These are phyloP conservation scores for Boletellus ananiceps DNA, from an alignment of 768 basidiomycete genomes.

Conservation along the genomic window DNA sequence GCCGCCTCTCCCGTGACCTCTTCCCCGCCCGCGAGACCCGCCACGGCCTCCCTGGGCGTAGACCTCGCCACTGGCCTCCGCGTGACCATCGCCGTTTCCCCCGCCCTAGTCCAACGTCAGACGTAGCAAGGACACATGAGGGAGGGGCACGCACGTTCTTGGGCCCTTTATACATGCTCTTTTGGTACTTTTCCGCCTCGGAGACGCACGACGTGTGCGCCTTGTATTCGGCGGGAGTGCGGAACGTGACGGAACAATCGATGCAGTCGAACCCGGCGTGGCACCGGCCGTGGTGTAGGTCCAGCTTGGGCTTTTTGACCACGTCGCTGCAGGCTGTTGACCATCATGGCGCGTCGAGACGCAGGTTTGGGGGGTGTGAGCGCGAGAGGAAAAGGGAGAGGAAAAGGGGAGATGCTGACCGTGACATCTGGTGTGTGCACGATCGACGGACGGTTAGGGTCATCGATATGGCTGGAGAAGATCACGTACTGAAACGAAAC, in stretches of 20 bases:
- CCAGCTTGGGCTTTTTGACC: conserved; percentile 91
- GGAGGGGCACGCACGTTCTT: conserved; percentile 37
- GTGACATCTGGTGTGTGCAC: conserved; percentile 56
- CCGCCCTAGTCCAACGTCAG: conserved; percentile 4
- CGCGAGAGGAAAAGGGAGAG: no score
- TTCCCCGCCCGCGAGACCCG: conserved; percentile 1
- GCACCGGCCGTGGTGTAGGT: conserved; percentile 65
- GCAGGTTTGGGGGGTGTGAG: background rate
- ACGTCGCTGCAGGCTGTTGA: conserved; percentile 71
- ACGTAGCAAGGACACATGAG: background rate
- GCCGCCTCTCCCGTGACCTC: conserved; percentile 34
- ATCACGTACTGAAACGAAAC: conserved; percentile 67
- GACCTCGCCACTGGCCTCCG: conserved; percentile 16
- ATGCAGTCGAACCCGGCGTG: conserved; percentile 72
- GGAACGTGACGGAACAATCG: conserved; percentile 85
- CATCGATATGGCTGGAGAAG: background rate
- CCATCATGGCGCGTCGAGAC: background rate
- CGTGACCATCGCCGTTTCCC: background rate
- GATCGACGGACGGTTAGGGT: background rate
- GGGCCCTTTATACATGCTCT: conserved; percentile 75
- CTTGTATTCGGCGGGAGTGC: conserved; percentile 72
- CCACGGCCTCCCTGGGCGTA: conserved; percentile 10
- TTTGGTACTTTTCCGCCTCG: conserved; percentile 94
- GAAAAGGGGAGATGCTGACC: conserved; percentile 38
- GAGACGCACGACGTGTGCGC: conserved; percentile 78